These are phyloP conservation scores for Hirsutella minnesotensis DNA, from an alignment of 2,329 filamentous ascomycete species.

Conservation along the genomic window DNA sequence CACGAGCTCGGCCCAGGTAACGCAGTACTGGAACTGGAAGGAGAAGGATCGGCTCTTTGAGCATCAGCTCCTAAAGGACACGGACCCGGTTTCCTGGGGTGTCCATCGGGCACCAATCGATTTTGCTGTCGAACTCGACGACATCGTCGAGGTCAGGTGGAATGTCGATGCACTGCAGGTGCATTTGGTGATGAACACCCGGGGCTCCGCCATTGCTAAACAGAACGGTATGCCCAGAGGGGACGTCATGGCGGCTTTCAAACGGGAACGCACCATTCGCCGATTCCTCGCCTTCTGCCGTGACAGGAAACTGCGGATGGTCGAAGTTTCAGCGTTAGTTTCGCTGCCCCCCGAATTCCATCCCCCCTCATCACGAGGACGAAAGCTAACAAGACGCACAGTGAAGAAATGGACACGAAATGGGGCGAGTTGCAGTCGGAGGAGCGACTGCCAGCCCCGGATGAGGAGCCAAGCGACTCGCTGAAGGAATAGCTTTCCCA, in stretches of 20 bases:
- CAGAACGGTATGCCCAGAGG: conserved; percentile 25
- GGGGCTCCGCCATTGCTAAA: conserved; percentile 12
- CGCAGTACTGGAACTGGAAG: conserved; percentile 45
- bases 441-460: conserved; percentile 14
- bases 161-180: conserved; percentile 30
- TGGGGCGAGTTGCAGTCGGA: conserved; percentile 25
- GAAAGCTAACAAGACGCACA: conserved; percentile 13
- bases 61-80: conserved; percentile 40
- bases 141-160: conserved; percentile 34
- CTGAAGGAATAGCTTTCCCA: conserved; percentile 13
- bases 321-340: conserved; percentile 29
- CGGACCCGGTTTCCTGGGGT: conserved; percentile 32
- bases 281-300: conserved; percentile 37
- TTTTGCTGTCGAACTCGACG: conserved; percentile 34
- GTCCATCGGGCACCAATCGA: conserved; percentile 37
- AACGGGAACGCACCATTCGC: conserved; percentile 38
- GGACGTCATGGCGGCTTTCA: conserved; percentile 38
- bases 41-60: conserved; percentile 29
- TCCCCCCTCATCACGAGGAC: neutral
- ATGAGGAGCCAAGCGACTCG: conserved; percentile 14
- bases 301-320: conserved; percentile 28
- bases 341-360: no score
- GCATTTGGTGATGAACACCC: conserved; percentile 24
- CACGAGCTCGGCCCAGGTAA: conserved; percentile 34
- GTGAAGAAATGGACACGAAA: conserved; percentile 21